Base-by-base conservation (phyloP, 2,329 filamentous ascomycete genomes). In the Pseudocercospora pini-densiflorae region DNA sequence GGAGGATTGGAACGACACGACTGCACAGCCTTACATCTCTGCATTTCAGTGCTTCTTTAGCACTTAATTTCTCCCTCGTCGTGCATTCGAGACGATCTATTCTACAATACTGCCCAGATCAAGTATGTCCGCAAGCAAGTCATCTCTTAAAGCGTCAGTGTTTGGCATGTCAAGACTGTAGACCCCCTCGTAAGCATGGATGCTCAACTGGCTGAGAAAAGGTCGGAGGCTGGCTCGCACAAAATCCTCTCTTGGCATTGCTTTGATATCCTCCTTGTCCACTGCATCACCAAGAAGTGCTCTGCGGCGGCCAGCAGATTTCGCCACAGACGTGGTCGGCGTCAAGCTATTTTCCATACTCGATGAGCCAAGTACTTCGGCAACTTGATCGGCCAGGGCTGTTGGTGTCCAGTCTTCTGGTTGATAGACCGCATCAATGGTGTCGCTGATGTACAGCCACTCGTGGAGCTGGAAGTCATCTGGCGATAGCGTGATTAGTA, bases 381-480 rank as follows among this genome's bases (percentile, higher is more conserved):
- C 90, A 8, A 97, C 84, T 74, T 95, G 92, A 73, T 98, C 95
- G 0, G 92, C 90, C 5, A 98, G 85, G 2, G 92, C 92, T 2
- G 91, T 82, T 1, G 92, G 86, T 67, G 89, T 86, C 80, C 90
- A 90, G 60, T 84, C 82, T 14, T 88, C 81, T 0, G 92, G 89
- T 12, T 92, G 89, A 79, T 99, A 97, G 36, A 99, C 92, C 0
- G 95, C 94, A 74, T 99, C 95, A 70, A 97, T 94, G 14, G 94
- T 98, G 79, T 99, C 95, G 1, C 93, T 97, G 63, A 99, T 90
- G 78, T 97, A 99, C 3, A 98, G 87, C 95, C 95, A 99, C 82
- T 97, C 93, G 74, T 97, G 91, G n/a, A 98, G 87, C 79, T 98
- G 95, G 80, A 98, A 99, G 77, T 99, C 95, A 72, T 99, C 95